Evolutionary conservation across 2,329 filamentous ascomycete species (phyloP).

Genomic region (Esteya vermicola): DNA sequence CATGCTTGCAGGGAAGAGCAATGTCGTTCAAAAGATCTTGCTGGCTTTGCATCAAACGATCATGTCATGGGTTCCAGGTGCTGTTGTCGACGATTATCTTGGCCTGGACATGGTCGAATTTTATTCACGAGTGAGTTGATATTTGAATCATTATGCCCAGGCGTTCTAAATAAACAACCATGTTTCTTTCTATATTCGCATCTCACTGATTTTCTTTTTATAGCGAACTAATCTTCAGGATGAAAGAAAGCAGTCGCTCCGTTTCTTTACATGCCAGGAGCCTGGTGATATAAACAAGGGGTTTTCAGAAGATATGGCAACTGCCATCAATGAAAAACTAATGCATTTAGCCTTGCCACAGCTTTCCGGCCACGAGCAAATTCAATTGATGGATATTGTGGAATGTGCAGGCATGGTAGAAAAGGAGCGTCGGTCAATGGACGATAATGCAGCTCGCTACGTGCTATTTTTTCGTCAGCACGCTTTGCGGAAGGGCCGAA

Average conservation of each 20-base stretch:
- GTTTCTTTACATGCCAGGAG: constrained; percentile 20
- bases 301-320: constrained; percentile 58
- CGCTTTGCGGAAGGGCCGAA: constrained; percentile 51
- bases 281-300: constrained; percentile 41
- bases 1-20: constrained; percentile 64
- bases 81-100: constrained; percentile 65
- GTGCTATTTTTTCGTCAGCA: constrained; percentile 79
- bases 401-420: constrained; percentile 77
- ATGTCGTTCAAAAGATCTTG: constrained; percentile 58
- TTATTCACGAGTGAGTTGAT: constrained; percentile 24
- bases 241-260: constrained; percentile 11
- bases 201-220: background rate
- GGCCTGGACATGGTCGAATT: constrained; percentile 50
- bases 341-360: constrained; percentile 61
- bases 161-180: too few relatives aligned
- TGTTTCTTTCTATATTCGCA: background rate
- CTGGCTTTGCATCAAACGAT: constrained; percentile 59
- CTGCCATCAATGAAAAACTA: constrained; percentile 62
- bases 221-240: background rate
- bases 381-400: constrained; percentile 69
- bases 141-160: too few relatives aligned
- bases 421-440: constrained; percentile 75
- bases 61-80: constrained; percentile 72
- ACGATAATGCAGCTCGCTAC: constrained; percentile 78
- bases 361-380: constrained; percentile 73